Evolutionary conservation across 1,284 basidiomycete species (phyloP).

Genomic region (Puccinia sorghi): DNA sequence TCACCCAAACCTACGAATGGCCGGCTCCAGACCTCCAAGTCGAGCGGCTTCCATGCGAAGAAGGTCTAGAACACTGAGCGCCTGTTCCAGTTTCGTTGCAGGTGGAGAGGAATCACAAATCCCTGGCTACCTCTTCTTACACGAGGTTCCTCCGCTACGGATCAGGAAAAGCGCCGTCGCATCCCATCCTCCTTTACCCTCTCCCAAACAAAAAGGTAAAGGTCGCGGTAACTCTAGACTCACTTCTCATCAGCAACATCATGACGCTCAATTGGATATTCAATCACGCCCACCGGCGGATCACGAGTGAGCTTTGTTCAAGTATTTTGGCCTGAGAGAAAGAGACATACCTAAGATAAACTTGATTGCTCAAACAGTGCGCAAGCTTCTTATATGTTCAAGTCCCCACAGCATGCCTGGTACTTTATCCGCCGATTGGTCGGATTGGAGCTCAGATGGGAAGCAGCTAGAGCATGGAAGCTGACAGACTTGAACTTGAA

Average conservation of each 20-base stretch:
- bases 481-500: conserved; percentile 30
- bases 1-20: conserved; percentile 28
- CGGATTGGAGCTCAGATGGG: conserved; percentile 49
- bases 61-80: conserved; percentile 25
- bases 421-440: conserved; percentile 46
- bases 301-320: background rate
- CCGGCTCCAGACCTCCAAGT: conserved; percentile 41
- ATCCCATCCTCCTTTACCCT: background rate
- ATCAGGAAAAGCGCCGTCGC: conserved; percentile 14
- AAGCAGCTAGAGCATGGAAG: conserved; percentile 44
- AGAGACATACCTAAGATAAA: background rate
- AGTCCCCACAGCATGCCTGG: conserved; percentile 48
- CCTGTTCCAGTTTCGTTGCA: conserved; percentile 21
- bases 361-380: background rate
- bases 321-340: background rate
- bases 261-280: background rate
- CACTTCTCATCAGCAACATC: conserved; percentile 9
- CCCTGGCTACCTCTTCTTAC: conserved; percentile 39
- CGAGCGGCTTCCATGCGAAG: background rate
- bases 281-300: background rate
- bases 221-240: background rate
- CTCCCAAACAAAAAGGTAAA: conserved; percentile 16
- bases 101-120: conserved; percentile 16
- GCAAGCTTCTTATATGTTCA: conserved; percentile 12
- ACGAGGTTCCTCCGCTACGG: conserved; percentile 37